Conservation (phyloP, 2,329 filamentous ascomycete genomes). For the Cladosporium sp. region DNA sequence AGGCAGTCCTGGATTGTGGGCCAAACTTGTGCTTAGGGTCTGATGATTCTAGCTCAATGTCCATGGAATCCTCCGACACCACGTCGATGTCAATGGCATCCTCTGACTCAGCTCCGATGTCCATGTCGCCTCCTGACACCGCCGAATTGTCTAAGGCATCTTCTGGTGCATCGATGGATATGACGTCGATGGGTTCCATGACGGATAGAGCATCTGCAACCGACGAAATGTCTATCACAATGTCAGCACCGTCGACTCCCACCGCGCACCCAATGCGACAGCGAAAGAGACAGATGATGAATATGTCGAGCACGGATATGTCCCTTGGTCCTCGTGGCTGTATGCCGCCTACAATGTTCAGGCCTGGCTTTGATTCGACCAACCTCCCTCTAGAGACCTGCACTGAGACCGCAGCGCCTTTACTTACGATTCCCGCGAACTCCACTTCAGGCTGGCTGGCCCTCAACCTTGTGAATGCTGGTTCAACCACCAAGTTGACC, state of each 20-base stretch:
- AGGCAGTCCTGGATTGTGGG: slow-evolving; percentile 1
- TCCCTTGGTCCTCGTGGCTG: slow-evolving; percentile 1
- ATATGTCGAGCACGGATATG: not conserved
- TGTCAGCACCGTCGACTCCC: not conserved
- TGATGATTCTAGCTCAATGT: not conserved
- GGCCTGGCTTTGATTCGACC: not conserved
- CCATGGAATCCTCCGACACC: not conserved
- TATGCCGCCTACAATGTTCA: not conserved
- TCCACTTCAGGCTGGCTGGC: not conserved
- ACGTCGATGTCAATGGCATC: not conserved
- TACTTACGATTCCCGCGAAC: not conserved
- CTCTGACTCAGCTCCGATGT: not conserved
- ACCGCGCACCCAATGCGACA: not conserved
- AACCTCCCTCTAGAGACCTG: not conserved
- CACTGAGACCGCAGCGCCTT: not conserved
- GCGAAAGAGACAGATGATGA: not conserved
- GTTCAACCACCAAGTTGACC: not conserved
- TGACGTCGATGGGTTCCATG: not conserved
- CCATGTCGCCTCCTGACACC: not conserved
- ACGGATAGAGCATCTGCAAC: not conserved
- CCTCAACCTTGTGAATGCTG: slow-evolving; percentile 1
- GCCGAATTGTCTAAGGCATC: not conserved
- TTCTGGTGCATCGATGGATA: not conserved
- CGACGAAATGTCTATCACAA: not conserved
- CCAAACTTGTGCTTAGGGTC: not conserved